A percentile compares a stretch with the other conserved stretches of the same genome.
These are phyloP conservation scores for Metarhizium anisopliae DNA, from an alignment of 2,329 filamentous ascomycete species.

Conservation along the genomic window DNA sequence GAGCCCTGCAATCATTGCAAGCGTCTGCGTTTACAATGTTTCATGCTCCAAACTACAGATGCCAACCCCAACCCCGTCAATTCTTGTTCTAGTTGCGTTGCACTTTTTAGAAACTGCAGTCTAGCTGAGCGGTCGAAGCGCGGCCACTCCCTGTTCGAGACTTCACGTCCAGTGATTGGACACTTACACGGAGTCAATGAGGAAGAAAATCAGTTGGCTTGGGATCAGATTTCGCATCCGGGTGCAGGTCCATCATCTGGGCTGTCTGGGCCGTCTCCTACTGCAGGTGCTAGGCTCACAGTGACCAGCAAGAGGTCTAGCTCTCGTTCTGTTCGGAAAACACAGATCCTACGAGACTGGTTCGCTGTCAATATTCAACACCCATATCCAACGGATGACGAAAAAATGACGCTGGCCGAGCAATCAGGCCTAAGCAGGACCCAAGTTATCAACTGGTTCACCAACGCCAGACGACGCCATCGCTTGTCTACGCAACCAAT, in stretches of 20 bases:
- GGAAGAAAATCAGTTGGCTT: conserved; percentile 12
- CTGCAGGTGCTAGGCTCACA: conserved; percentile 1
- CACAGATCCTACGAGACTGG: conserved; percentile 36
- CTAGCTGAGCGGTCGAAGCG: conserved; percentile 34
- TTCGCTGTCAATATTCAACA: conserved; percentile 33
- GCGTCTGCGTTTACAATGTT: conserved; percentile 34
- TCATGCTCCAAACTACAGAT: conserved; percentile 35
- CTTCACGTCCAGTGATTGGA: conserved; percentile 34
- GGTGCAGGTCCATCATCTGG: neutral
- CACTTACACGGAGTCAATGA: conserved; percentile 40
- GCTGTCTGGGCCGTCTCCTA: neutral
- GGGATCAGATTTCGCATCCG: neutral
- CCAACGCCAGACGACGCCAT: conserved; percentile 39
- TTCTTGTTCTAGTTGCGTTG: conserved; percentile 41
- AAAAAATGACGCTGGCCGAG: conserved; percentile 29
- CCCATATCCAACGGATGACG: conserved; percentile 38
- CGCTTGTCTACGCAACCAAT: conserved; percentile 24
- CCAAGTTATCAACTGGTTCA: conserved; percentile 41
- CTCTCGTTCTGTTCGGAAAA: conserved; percentile 34
- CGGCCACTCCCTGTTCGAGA: conserved; percentile 36
- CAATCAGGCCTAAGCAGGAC: conserved; percentile 36
- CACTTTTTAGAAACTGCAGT: conserved; percentile 40
- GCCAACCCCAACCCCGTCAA: conserved; percentile 39
- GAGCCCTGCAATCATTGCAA: conserved; percentile 35
- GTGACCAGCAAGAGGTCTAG: conserved; percentile 22